phyloP scores from a whole-genome alignment of 1,284 basidiomycete species.

The Irpex sp. region DNA sequence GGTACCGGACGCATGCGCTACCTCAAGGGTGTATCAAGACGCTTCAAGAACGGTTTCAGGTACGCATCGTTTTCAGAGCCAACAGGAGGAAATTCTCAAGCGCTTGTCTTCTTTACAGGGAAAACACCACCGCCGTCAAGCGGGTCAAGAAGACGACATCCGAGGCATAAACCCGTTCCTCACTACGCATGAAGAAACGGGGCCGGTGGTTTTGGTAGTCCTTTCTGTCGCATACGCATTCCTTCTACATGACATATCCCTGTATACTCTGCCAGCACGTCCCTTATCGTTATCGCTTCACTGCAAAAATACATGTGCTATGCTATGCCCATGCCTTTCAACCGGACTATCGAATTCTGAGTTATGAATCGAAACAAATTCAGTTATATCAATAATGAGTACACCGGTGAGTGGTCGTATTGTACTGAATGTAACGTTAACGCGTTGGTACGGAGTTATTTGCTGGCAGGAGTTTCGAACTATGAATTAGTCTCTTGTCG shows the following conservation, averaged over 20 bases:
- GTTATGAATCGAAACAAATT: too few species aligned
- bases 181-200: constrained; percentile 12
- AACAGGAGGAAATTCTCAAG: neutral
- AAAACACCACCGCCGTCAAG: constrained; percentile 78
- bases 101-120: constrained; percentile 43
- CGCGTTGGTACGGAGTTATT: too few species aligned
- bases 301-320: constrained; percentile 35
- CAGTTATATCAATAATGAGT: too few species aligned
- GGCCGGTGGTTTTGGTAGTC: constrained; percentile 14
- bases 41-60: constrained; percentile 99
- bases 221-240: constrained; percentile 20
- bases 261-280: constrained; percentile 26
- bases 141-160: constrained; percentile 38
- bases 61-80: constrained; percentile 27
- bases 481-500: too few species aligned
- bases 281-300: constrained; percentile 16
- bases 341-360: too few species aligned
- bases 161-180: constrained; percentile 24
- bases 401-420: too few species aligned
- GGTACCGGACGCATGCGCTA: constrained; percentile 96
- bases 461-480: too few species aligned
- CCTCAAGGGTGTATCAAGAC: constrained; percentile 88
- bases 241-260: constrained; percentile 21
- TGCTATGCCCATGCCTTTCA: constrained; percentile 18
- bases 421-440: too few species aligned